Percentiles rank a stretch among this genome's conserved stretches.
These are phyloP conservation scores for Elongisporangium prolatum DNA, from an alignment of 352 stramenopile genomes.

Conservation along the genomic window DNA sequence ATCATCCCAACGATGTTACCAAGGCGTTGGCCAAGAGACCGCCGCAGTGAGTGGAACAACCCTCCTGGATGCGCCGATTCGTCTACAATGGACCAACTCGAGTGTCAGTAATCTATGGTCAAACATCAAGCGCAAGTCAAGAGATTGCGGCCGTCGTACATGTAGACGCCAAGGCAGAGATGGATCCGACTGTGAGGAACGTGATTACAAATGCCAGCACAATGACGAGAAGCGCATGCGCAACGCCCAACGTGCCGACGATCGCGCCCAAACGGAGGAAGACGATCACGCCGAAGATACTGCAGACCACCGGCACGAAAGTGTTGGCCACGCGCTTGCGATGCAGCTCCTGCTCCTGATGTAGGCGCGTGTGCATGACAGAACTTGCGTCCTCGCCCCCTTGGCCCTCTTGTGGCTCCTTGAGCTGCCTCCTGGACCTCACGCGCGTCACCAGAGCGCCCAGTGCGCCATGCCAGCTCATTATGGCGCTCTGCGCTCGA, in stretches of 20 bases:
- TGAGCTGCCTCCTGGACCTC: not conserved
- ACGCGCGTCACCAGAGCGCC: not conserved
- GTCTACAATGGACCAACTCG: not conserved
- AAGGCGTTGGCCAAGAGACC: slow-evolving; percentile 20
- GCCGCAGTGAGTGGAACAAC: slow-evolving; percentile 25
- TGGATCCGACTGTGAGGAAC: slow-evolving; percentile 41
- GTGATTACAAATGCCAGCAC: slow-evolving; percentile 29
- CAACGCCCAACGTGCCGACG: slow-evolving; percentile 28
- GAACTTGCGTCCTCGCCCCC: not conserved
- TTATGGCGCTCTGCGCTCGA: not conserved
- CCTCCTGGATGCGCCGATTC: slow-evolving; percentile 10
- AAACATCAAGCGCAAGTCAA: not conserved
- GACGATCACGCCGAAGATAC: slow-evolving; percentile 51
- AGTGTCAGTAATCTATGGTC: not conserved
- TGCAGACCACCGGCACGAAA: slow-evolving; percentile 43
- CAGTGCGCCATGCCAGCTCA: not conserved
- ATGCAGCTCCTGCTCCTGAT: slow-evolving; percentile 15
- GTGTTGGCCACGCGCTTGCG: slow-evolving; percentile 16
- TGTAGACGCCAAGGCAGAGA: slow-evolving; percentile 37
- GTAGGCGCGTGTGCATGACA: slow-evolving; percentile 10
- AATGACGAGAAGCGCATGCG: slow-evolving; percentile 19
- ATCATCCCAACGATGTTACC: slow-evolving; percentile 32
- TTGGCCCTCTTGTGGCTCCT: not conserved
- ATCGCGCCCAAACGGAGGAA: slow-evolving; percentile 45
- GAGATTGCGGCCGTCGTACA: not conserved